Evolutionary conservation across 2,329 filamentous ascomycete genomes (phyloP).

Genomic region (Xylariaceae sp.): DNA sequence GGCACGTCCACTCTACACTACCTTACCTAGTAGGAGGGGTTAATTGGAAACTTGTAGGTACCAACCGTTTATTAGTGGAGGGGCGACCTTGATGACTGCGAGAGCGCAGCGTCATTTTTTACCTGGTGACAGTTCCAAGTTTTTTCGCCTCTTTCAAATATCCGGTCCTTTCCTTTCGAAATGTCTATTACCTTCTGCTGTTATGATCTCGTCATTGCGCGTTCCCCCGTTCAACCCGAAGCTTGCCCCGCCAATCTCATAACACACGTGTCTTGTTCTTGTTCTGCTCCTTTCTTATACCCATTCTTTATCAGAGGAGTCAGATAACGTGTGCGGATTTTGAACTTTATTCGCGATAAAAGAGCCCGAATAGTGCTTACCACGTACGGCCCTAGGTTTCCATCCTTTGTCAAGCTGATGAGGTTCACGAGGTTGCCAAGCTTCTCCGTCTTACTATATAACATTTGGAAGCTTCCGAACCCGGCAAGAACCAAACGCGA

Average conservation of each 20-base stretch:
- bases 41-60: no score
- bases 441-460: slow-evolving; percentile 18
- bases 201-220: not conserved
- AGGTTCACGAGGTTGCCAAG: slow-evolving; percentile 15
- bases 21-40: no score
- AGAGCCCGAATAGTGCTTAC: slow-evolving; percentile 6
- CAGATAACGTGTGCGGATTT: no score
- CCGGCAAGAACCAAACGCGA: slow-evolving; percentile 19
- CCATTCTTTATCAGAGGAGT: no score
- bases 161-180: not conserved
- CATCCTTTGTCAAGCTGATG: not conserved
- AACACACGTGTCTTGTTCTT: no score
- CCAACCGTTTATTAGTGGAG: slow-evolving; percentile 5
- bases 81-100: slow-evolving; percentile 3
- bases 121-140: slow-evolving; percentile 15
- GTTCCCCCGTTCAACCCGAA: not conserved
- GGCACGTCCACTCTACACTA: slow-evolving; percentile 3
- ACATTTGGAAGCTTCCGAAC: slow-evolving; percentile 20
- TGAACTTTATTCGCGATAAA: not conserved
- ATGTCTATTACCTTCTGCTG: no score
- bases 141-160: not conserved
- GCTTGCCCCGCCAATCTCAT: not conserved
- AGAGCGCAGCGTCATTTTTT: slow-evolving; percentile 16
- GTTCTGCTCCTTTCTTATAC: no score
- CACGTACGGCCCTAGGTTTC: not conserved